Evolutionary conservation across 805 yeast genomes (phyloP), one percentile per base, ranked within the genome.

Genomic region (Blastobotrys terrestris): DNA sequence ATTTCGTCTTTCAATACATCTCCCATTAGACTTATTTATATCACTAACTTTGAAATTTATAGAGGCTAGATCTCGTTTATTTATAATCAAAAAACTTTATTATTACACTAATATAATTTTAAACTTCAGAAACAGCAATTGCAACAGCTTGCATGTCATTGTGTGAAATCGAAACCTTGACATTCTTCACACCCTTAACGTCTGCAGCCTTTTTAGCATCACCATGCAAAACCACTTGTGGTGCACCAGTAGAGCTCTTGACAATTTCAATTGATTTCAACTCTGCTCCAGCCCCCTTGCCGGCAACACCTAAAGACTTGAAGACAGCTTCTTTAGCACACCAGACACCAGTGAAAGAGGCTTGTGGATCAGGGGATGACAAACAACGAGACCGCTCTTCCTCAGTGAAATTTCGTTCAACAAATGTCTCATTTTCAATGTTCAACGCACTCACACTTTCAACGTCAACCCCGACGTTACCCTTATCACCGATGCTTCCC

Each of bases 281-380:
- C 35, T 95, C 77, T 40, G 99, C 98, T 56, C 98, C 99, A 14
- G 92, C 97, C 55, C 99, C 99, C 67, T 83, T 80, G 46, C 95
- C 83, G 65, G 80, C 79, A 57, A 88, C 95, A 56, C 94, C 91
- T 66, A 94, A 77, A 16, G 96, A 87, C 76, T 94, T 94, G 84
- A 94, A 94, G 39, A 91, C 97, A 44, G 99, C 99, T 75, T 94
- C 99, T 74, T 94, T 94, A 45, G 99, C 99, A 31, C 97, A 88
- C 99, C 99, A 94, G 44, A 95, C 86, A 47, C 99, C 99, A 22
- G 99, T 90, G 72, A 79, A 94, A 2, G 97, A 88, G 13, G 98
- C 88, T 65, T 82, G 86, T 49, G 94, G 87, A 59, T 78, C 77
- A 44, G 97, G 77, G 31, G 97, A 82, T 35, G 74, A 66, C 55